Percentiles rank a stretch among this genome's conserved stretches.
phyloP scores from a whole-genome alignment of 2,329 filamentous ascomycete genomes.

The Neonectria sp. region DNA sequence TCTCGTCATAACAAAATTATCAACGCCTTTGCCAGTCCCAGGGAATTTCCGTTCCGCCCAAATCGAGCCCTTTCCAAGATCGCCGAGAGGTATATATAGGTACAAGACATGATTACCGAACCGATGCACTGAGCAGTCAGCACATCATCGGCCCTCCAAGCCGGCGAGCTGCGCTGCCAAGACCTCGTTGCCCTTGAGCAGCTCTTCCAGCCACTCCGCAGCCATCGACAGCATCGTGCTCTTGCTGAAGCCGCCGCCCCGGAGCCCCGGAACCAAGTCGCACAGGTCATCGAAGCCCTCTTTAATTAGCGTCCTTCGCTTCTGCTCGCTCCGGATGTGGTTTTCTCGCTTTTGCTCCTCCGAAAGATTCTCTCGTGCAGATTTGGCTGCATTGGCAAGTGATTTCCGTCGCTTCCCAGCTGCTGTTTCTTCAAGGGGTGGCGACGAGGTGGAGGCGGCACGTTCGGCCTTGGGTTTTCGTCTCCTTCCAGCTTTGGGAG shows the following conservation, averaged over 20 bases:
- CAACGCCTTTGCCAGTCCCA: conserved; percentile 42
- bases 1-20: conserved; percentile 31
- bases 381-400: conserved; percentile 58
- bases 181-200: conserved; percentile 77
- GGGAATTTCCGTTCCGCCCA: conserved; percentile 35
- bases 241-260: conserved; percentile 85
- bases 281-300: conserved; percentile 87
- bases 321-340: conserved; percentile 90
- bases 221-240: conserved; percentile 83
- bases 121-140: conserved; percentile 1
- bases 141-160: conserved; percentile 45
- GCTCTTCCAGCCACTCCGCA: conserved; percentile 82
- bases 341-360: conserved; percentile 89
- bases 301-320: conserved; percentile 85
- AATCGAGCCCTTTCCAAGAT: conserved; percentile 33
- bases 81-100: conserved; percentile 34
- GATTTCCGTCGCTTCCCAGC: conserved; percentile 68
- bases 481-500: conserved; percentile 56
- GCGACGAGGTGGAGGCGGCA: conserved; percentile 48
- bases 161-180: conserved; percentile 68
- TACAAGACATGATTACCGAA: conserved; percentile 22
- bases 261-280: conserved; percentile 81
- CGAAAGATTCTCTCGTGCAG: conserved; percentile 78
- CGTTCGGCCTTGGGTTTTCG: conserved; percentile 65
- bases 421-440: conserved; percentile 52